phyloP scores from a whole-genome alignment of 805 yeast genomes.

The Saccharomyces jurei region DNA sequence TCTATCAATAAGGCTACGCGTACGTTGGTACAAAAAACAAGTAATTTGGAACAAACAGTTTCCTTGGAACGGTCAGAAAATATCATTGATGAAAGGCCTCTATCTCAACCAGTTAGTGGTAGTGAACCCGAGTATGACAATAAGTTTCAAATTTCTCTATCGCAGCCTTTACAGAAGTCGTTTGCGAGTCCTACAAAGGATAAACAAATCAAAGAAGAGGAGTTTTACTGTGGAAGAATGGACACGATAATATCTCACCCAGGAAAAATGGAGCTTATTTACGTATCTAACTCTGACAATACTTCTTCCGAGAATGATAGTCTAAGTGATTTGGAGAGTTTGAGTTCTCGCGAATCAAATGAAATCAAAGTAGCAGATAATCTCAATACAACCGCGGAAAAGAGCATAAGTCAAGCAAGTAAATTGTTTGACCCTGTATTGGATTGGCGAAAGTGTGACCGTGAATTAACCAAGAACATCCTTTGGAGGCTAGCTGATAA shows the following conservation, averaged over 20 bases:
- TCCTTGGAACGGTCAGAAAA: background rate
- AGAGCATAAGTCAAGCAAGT: background rate
- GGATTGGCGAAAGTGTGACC: conserved; percentile 13
- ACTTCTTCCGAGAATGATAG: background rate
- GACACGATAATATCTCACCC: background rate
- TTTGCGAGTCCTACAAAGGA: background rate
- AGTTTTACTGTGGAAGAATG: background rate
- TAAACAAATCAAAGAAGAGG: background rate
- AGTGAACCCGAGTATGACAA: background rate
- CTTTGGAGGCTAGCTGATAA: conserved; percentile 6
- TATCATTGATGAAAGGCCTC: background rate
- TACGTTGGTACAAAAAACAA: background rate
- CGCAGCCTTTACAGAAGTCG: background rate
- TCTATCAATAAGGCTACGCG: background rate
- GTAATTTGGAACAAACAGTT: background rate
- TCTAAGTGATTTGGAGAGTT: background rate
- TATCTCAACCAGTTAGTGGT: background rate
- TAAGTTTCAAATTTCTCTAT: background rate
- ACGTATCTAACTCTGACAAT: conserved; percentile 10
- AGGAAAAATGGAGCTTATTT: conserved; percentile 10
- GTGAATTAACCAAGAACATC: conserved; percentile 10
- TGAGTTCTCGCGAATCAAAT: background rate
- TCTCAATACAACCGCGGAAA: background rate
- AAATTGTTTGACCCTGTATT: background rate
- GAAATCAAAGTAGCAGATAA: background rate